Evolutionary conservation across 1,284 basidiomycete species (phyloP), one percentile per base, ranked within the genome.

Genomic region (Microbotryum silenes-acaulis): DNA sequence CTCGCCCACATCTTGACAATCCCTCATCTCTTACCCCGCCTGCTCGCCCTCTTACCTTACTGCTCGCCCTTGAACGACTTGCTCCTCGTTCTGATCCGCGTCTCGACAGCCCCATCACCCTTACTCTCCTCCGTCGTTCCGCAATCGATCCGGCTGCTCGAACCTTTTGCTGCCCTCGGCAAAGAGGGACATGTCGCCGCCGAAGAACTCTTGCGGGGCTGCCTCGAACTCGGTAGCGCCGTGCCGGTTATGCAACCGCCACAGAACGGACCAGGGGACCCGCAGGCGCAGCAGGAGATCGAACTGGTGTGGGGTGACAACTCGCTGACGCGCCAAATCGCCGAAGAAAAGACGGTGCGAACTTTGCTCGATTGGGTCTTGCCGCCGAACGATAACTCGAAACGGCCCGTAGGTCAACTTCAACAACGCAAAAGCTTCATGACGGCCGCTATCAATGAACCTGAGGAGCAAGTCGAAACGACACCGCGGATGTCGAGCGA

Each of bases 161-260:
- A 84, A 68, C 81, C 93, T 23, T 83, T 97, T 20, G 89, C 91
- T 0, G 91, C 96, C 0, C 75, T 66, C 51, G 66, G 81, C 12
- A 79, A 84, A 21, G 86, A 92, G 65, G 84, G 89, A 62, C 94
- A 98, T 76, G 82, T 84, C 31, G 86, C 92, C 54, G 89, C 91
- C 37, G 83, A 91, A 1, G 96, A 99, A 66, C 82, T 97, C 56
- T 84, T 98, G 72, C 96, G 96, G 76, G 87, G 88, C 59, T 91
- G 97, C 69, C 92, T 98, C 69, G 88, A 91, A 27, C 88, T 97
- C 78, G 90, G 91, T 21, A 88, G 91, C 1, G 91, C 81, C 61
- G 65, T 66, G n/a, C 57, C 64, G 52, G 58, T 62, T 21, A 29
- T 60, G 46, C 58, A 62, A 48, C 42, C 44, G 23, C 51, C 58